These are phyloP conservation scores for Chalara sp. DNA, from an alignment of 2,329 filamentous ascomycete species.

Conservation along the genomic window DNA sequence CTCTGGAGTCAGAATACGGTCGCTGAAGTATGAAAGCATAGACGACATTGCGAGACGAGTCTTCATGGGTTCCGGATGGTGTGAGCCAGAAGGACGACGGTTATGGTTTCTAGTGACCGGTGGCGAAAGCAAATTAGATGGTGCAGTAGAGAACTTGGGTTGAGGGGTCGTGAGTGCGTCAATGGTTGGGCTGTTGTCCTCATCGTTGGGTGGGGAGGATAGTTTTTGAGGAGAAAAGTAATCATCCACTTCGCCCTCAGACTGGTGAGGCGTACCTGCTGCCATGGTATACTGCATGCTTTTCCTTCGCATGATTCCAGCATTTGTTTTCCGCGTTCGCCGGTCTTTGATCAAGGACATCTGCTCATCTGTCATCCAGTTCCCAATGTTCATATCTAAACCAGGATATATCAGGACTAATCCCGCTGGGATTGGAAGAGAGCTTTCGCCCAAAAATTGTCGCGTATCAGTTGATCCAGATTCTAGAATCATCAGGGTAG, in stretches of 20 bases:
- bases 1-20: conserved; percentile 88
- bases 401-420: conserved; percentile 83
- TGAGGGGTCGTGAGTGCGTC: conserved; percentile 6
- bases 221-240: conserved; percentile 26
- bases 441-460: conserved; percentile 46
- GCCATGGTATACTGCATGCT: conserved; percentile 82
- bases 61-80: conserved; percentile 53
- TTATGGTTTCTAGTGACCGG: conserved; percentile 1
- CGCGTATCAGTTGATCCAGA: conserved; percentile 51
- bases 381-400: conserved; percentile 94
- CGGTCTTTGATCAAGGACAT: conserved; percentile 90
- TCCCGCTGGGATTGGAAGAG: conserved; percentile 70
- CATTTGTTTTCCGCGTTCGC: conserved; percentile 69
- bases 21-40: conserved; percentile 98
- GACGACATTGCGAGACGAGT: conserved; percentile 90
- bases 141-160: conserved; percentile 20
- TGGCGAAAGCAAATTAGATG: conserved; percentile 16
- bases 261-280: conserved; percentile 75
- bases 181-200: background rate
- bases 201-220: conserved; percentile 6
- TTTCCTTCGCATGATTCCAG: conserved; percentile 72
- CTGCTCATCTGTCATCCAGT: conserved; percentile 98
- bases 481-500: conserved; percentile 85
- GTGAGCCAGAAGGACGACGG: conserved; percentile 30
- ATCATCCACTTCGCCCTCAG: conserved; percentile 57